Conservation (phyloP, 208 protist genomes). For the Leishmania aethiopica region DNA sequence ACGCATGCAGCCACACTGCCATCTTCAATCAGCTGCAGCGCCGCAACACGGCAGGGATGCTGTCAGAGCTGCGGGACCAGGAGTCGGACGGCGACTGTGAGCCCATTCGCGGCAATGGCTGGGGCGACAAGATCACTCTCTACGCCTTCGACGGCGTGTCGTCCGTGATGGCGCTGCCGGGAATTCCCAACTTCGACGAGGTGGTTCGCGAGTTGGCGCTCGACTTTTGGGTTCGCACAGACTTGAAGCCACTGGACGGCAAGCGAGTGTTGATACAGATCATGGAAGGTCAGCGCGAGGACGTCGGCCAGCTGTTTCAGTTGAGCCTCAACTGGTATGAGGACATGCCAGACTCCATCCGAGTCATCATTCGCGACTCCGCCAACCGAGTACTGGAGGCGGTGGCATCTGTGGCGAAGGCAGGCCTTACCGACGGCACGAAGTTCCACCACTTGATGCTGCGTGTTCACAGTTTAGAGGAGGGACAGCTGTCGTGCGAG, state of each 20-base stretch:
- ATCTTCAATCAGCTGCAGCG: conserved; percentile 54
- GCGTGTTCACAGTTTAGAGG: conserved; percentile 74
- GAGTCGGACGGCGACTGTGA: conserved; percentile 21
- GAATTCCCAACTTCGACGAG: conserved; percentile 86
- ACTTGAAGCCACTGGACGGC: conserved; percentile 45
- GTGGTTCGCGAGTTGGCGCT: conserved; percentile 75
- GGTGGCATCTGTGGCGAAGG: conserved; percentile 44
- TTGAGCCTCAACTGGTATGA: conserved; percentile 79
- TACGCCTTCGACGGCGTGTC: conserved; percentile 78
- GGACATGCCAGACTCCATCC: conserved; percentile 69
- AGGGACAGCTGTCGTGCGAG: conserved; percentile 63
- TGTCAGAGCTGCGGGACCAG: conserved; percentile 41
- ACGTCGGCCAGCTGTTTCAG: conserved; percentile 84
- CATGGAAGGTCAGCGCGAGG: conserved; percentile 78
- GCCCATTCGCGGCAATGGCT: conserved; percentile 81
- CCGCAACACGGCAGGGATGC: conserved; percentile 56
- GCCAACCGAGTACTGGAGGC: conserved; percentile 89
- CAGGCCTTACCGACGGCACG: conserved; percentile 20
- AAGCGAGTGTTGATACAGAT: conserved; percentile 80
- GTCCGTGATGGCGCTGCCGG: conserved; percentile 81
- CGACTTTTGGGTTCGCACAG: conserved; percentile 89
- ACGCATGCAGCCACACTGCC: conserved; percentile 56
- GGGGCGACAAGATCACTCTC: conserved; percentile 54
- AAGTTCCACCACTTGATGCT: conserved; percentile 87
- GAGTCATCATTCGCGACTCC: conserved; percentile 77